phyloP scores from a whole-genome alignment of 176 grass and related monocot genomes.

The Musa troglodytarum region DNA sequence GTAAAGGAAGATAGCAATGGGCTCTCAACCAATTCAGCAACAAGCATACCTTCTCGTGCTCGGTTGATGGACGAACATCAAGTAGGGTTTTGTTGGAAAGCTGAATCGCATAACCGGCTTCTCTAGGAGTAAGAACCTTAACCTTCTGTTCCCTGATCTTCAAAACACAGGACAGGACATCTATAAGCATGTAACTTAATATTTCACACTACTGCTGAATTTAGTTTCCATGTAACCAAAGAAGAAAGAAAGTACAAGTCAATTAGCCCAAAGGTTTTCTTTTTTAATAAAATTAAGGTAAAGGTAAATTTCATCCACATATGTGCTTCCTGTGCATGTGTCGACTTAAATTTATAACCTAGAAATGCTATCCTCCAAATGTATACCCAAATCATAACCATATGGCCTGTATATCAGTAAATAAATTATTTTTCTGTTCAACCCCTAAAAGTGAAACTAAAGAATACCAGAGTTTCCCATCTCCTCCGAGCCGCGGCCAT shows the following conservation, averaged over 20 bases:
- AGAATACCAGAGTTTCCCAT: conserved; percentile 76
- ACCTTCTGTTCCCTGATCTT: conserved; percentile 99
- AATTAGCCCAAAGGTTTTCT: neutral
- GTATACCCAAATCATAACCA: too few relatives aligned
- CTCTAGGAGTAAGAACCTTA: conserved; percentile 79
- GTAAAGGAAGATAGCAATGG: neutral
- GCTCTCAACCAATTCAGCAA: neutral
- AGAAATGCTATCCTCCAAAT: too few relatives aligned
- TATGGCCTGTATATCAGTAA: too few relatives aligned
- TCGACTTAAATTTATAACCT: too few relatives aligned
- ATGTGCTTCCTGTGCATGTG: too few relatives aligned
- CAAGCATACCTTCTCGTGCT: conserved; percentile 60
- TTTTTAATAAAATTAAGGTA: too few relatives aligned
- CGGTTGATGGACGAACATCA: conserved; percentile 81
- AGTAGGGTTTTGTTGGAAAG: conserved; percentile 68
- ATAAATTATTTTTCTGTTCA: too few relatives aligned
- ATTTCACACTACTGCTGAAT: neutral
- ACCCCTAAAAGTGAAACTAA: neutral
- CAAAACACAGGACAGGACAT: conserved; percentile 12
- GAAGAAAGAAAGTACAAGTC: neutral
- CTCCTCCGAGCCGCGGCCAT: conserved; percentile 81
- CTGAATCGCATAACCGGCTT: conserved; percentile 91
- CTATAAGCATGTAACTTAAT: conserved; percentile 7
- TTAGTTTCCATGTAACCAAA: neutral
- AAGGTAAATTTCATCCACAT: neutral